Conservation (phyloP, 345 rosid genomes). For the Fremontodendron californicum region DNA sequence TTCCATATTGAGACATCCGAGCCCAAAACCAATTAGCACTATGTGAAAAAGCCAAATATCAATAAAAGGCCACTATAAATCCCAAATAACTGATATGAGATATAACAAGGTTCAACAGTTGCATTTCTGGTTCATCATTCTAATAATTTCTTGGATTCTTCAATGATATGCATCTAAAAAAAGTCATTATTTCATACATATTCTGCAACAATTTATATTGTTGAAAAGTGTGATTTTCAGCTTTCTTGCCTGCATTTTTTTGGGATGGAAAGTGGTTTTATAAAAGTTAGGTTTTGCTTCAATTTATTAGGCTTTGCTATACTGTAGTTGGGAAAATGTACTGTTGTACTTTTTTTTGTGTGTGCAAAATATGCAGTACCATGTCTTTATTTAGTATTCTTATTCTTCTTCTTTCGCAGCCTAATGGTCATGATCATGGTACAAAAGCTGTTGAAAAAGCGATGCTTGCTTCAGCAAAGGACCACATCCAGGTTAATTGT, state of each 20-base stretch:
- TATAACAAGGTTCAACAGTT: too few relatives aligned
- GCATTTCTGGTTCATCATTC: neutral
- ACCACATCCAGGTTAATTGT: constrained; percentile 77
- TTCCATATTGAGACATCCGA: neutral
- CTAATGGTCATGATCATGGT: constrained; percentile 87
- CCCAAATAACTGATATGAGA: neutral
- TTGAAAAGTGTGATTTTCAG: neutral
- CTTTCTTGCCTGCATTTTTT: neutral
- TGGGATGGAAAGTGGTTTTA: neutral
- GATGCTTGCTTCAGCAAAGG: constrained; percentile 74
- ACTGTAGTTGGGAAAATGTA: neutral
- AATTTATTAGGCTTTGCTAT: neutral
- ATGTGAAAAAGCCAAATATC: neutral
- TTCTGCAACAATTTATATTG: neutral
- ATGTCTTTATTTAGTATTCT: neutral
- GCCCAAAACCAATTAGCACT: neutral
- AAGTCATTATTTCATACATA: neutral
- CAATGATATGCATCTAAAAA: neutral
- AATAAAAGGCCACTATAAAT: neutral
- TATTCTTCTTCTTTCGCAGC: constrained; percentile 37
- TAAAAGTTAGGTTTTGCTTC: neutral
- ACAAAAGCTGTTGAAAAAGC: constrained; percentile 53
- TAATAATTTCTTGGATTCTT: neutral
- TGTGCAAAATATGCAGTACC: neutral
- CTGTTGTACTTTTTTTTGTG: neutral